Conservation (phyloP, 495 filamentous ascomycete genomes). For the Cercophora newfieldiana region DNA sequence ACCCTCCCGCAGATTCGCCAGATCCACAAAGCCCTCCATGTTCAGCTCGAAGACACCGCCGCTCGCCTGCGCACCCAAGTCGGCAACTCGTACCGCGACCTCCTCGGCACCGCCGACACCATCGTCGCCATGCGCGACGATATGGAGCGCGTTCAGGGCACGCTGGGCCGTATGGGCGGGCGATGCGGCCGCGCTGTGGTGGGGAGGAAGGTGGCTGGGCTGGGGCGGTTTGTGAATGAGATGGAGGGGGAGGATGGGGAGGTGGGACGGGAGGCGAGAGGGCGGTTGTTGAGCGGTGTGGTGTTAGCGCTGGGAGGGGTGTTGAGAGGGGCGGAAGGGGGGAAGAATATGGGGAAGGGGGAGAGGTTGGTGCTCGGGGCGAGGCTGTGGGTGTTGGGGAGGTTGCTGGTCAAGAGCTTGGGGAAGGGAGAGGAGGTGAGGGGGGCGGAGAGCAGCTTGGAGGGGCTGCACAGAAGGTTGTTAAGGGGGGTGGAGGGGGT, state of each 20-base stretch:
- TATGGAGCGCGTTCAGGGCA: slow-evolving; percentile 70
- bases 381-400: slow-evolving; percentile 75
- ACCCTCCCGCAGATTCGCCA: slow-evolving; percentile 65
- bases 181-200: slow-evolving; percentile 75
- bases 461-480: slow-evolving; percentile 58
- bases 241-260: slow-evolving; percentile 18
- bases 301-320: slow-evolving; percentile 38
- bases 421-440: slow-evolving; percentile 47
- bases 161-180: slow-evolving; percentile 68
- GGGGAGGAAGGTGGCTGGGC: slow-evolving; percentile 64
- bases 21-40: slow-evolving; percentile 55
- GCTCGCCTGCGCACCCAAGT: slow-evolving; percentile 87
- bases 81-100: slow-evolving; percentile 88
- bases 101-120: slow-evolving; percentile 87
- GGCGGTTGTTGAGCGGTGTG: slow-evolving; percentile 44
- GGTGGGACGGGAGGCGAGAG: slow-evolving; percentile 34
- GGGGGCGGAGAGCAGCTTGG: slow-evolving; percentile 64
- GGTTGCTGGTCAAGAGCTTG: slow-evolving; percentile 52
- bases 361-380: slow-evolving; percentile 67
- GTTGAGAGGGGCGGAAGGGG: slow-evolving; percentile 26
- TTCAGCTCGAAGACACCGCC: slow-evolving; percentile 71
- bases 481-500: slow-evolving; percentile 66
- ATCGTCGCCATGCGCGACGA: slow-evolving; percentile 86
- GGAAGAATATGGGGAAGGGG: slow-evolving; percentile 20
- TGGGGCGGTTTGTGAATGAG: slow-evolving; percentile 57